Base-by-base conservation (phyloP, 805 yeast genomes). In the Teunomyces atbi region DNA sequence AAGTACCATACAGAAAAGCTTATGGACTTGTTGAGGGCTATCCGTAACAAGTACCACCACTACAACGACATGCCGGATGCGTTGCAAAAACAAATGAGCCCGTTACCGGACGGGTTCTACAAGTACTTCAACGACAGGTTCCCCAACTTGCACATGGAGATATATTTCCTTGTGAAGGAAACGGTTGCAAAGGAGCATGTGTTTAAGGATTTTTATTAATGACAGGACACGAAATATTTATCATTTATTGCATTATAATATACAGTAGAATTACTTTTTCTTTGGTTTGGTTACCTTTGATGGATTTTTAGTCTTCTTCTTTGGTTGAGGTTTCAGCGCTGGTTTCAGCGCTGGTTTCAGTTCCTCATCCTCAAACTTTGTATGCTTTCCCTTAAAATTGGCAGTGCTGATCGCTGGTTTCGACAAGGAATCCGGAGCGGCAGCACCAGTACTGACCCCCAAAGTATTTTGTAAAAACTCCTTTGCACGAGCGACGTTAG, bases 11-110 rank as follows among this genome's bases (percentile, higher is more conserved):
- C 86, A 0, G 81, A 78, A 47, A 86, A 83, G 56, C 66, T 94
- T 39, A 81, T 90, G 83, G 99, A 94, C 62, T 68, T 94, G 43
- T 66, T 94, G 48, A 73, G 99, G 48, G 97, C 97, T 0, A 65
- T 94, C 55, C 76, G 99, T 57, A 94, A 94, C 69, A 94, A 94
- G 64, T 85, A 89, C 59, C 98, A 94, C 64, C 99, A 94, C 64
- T 92, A 78, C 64, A 89, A 89, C 66, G 99, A 94, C 62, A 68
- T 91, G 60, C 96, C 97, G 1, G 74, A 68, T 7, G 78, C 71
- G 11, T 73, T 94, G 47, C 82, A 80, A 44, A 61, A 60, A 12
- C 74, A 79, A 42, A 85, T 94, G 80, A 84, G 89, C 15, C 85
- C 92, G 0, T 66, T 89, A 21, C 97, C 97, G 0, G 81, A 81